Percentiles rank a stretch among this genome's conserved stretches.
Conservation (phyloP, 768 basidiomycete species). For the Phanerochaete carnosa region DNA sequence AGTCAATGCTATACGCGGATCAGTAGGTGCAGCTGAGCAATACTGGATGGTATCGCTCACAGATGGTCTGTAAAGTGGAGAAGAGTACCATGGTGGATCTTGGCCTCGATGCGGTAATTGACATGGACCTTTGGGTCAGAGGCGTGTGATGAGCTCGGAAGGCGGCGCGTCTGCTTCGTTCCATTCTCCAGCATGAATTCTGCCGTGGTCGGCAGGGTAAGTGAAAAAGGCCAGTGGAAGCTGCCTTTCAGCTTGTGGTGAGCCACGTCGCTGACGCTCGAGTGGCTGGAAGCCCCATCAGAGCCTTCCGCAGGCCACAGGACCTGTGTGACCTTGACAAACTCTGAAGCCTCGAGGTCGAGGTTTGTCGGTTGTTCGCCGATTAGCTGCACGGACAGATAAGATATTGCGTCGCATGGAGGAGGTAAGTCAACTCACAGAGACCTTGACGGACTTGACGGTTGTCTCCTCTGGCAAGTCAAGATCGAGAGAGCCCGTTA, state of each 20-base stretch:
- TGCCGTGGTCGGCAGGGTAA: slow-evolving; percentile 16
- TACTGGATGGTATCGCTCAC: not conserved
- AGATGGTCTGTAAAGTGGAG: not conserved
- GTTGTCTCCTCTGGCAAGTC: slow-evolving; percentile 4
- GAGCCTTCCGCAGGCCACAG: slow-evolving; percentile 9
- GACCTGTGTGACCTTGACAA: slow-evolving; percentile 5
- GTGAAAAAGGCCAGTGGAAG: slow-evolving; percentile 17
- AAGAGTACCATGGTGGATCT: slow-evolving; percentile 14
- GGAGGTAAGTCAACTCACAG: not conserved
- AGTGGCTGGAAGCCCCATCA: not conserved
- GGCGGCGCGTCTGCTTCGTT: slow-evolving; percentile 9
- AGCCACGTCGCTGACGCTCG: not conserved
- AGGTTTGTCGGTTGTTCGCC: slow-evolving; percentile 7
- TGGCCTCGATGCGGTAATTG: slow-evolving; percentile 15
- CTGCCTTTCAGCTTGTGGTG: slow-evolving; percentile 9
- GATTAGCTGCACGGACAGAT: not conserved
- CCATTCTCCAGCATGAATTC: not conserved
- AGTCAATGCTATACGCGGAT: not conserved
- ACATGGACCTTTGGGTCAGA: slow-evolving; percentile 7
- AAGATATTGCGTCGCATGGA: not conserved
- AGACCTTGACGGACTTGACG: slow-evolving; percentile 6
- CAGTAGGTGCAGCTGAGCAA: not conserved
- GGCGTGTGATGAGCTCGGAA: slow-evolving; percentile 19
- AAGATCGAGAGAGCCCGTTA: slow-evolving; percentile 1
- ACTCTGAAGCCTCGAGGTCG: not conserved